These are phyloP conservation scores for Penicillium fimorum DNA, from an alignment of 495 filamentous ascomycete species.

Conservation along the genomic window DNA sequence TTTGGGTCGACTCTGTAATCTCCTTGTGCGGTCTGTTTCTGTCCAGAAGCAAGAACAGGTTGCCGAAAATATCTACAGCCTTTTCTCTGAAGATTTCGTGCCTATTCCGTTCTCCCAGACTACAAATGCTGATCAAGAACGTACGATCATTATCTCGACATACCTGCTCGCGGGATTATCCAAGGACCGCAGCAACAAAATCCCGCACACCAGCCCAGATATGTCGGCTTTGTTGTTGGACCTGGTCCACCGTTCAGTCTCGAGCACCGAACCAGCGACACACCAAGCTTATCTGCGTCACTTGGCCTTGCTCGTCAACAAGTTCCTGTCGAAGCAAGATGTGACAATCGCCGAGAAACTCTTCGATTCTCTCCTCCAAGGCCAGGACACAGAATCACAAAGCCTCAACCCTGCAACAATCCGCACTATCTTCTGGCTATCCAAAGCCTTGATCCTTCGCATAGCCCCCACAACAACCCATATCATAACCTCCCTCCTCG, in stretches of 20 bases:
- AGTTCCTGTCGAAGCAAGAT: conserved; percentile 55
- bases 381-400: conserved; percentile 15
- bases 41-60: conserved; percentile 53
- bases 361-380: conserved; percentile 35
- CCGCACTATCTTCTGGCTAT: conserved; percentile 52
- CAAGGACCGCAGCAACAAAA: conserved; percentile 29
- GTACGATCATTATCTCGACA: conserved; percentile 60
- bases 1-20: conserved; percentile 61
- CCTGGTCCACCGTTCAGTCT: conserved; percentile 38
- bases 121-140: conserved; percentile 35
- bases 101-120: conserved; percentile 42
- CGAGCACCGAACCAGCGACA: conserved; percentile 34
- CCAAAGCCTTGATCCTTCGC: conserved; percentile 55
- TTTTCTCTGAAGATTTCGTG: conserved; percentile 47
- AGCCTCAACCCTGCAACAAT: conserved; percentile 28
- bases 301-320: conserved; percentile 63
- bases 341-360: conserved; percentile 34
- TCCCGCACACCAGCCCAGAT: conserved; percentile 36
- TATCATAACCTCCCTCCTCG: conserved; percentile 51
- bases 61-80: conserved; percentile 55
- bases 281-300: conserved; percentile 58
- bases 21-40: conserved; percentile 57
- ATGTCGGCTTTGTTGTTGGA: conserved; percentile 41
- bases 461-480: conserved; percentile 46
- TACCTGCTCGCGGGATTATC: conserved; percentile 60